Conservation (phyloP, 257 asterid genomes). For the Solanum infundibuliforme region DNA sequence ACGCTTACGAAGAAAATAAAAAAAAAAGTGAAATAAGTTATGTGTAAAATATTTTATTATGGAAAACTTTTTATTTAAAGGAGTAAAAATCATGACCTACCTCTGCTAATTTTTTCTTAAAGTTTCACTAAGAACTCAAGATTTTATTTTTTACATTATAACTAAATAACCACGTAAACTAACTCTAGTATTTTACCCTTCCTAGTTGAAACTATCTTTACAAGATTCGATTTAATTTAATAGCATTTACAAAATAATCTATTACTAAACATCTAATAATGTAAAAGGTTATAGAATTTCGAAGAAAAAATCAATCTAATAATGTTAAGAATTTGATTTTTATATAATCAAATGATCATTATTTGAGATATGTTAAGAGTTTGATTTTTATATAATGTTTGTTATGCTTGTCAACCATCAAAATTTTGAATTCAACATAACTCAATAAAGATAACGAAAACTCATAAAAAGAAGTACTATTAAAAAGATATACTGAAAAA, state of each 20-base stretch:
- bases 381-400: background rate
- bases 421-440: background rate
- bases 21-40: background rate
- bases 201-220: background rate
- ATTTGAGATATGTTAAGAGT: background rate
- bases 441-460: background rate
- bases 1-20: background rate
- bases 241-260: too few species aligned
- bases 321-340: too few species aligned
- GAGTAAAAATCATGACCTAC: too few species aligned
- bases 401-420: background rate
- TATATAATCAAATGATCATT: too few species aligned
- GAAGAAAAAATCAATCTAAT: background rate
- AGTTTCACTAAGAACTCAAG: background rate
- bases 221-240: too few species aligned
- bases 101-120: background rate
- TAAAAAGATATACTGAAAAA: too few species aligned
- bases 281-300: background rate
- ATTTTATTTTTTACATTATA: too few species aligned
- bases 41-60: background rate
- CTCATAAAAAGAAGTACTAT: background rate
- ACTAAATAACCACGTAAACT: background rate
- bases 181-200: background rate
- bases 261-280: too few species aligned
- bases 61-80: too few species aligned